Evolutionary conservation across 768 basidiomycete genomes (phyloP), one percentile per base, ranked within the genome.

Genomic region (Favolaschia claudopus): DNA sequence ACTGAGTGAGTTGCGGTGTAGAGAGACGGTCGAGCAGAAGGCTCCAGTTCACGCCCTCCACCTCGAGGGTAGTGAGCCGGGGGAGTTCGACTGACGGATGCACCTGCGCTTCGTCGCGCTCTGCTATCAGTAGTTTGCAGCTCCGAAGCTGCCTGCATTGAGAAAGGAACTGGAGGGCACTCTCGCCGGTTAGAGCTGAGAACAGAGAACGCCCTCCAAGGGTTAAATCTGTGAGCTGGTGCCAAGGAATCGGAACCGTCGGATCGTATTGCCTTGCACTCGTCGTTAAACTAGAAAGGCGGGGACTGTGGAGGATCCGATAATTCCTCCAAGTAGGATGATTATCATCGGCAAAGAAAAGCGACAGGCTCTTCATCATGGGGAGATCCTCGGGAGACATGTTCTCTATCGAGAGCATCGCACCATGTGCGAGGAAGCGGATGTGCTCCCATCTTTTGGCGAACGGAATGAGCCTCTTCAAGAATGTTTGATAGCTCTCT

Each of bases 21-120:
- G 40, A 47, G 6, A 60, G 58, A 5, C 40, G 58, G 20, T 28
- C 25, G 5, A 60, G n/a, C 8, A 60, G 24, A 22, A n/a, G 24
- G 38, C 15, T 9, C 13, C 13, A 22, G 2, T 39, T 36, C 10
- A n/a, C 38, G 13, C 19, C 19, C 19, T 39, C 24, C 7, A 39
- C 7, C 38, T 39, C 7, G 7, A 39, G 38, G 22, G 38, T 39
- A 39, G 17, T 15, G 6, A 39, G 38, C 8, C 6, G 7, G 38
- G 38, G 9, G 17, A 39, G 22, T 39, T 39, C 38, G 17, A 20
- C 38, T n/a, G 17, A n/a, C 6, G 38, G 7, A n/a, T 15, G 38
- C 17, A n/a, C 22, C 7, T 15, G 17, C 38, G 38, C 17, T 20
- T 15, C 38, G 22, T 39, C 38, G 38, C 17, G 8, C 22, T n/a